phyloP scores from a whole-genome alignment of 2,329 filamentous ascomycete species.

The Neurospora sp. region DNA sequence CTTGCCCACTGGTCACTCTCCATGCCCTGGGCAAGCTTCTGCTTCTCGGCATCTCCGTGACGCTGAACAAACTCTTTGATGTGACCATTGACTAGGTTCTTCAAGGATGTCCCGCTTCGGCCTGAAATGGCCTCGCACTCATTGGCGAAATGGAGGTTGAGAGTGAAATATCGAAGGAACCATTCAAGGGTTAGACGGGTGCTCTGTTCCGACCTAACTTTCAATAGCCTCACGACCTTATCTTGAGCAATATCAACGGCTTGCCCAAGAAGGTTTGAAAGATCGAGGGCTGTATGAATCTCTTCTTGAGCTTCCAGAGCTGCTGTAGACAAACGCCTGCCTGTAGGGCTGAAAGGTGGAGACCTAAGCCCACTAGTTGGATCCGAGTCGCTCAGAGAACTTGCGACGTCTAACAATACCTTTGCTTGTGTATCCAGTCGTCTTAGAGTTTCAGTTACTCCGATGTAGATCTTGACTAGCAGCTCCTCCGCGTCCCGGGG shows the following conservation, averaged over 20 bases:
- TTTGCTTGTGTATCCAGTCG: slow-evolving; percentile 87
- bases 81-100: slow-evolving; percentile 70
- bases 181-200: slow-evolving; percentile 55
- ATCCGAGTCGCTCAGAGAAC: slow-evolving; percentile 45
- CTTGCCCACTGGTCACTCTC: slow-evolving; percentile 74
- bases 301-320: slow-evolving; percentile 57
- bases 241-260: slow-evolving; percentile 75
- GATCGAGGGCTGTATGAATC: slow-evolving; percentile 65
- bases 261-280: slow-evolving; percentile 68
- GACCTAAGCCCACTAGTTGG: slow-evolving; percentile 29
- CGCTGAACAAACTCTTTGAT: slow-evolving; percentile 71
- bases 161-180: slow-evolving; percentile 73
- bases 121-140: slow-evolving; percentile 82
- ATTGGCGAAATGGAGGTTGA: slow-evolving; percentile 75
- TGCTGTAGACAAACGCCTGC: slow-evolving; percentile 27
- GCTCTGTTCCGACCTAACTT: slow-evolving; percentile 67
- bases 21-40: slow-evolving; percentile 66
- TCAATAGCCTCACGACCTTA: slow-evolving; percentile 64
- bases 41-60: slow-evolving; percentile 62
- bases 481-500: slow-evolving; percentile 77
- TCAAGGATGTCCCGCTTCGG: slow-evolving; percentile 63
- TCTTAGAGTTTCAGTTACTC: slow-evolving; percentile 77
- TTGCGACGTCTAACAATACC: slow-evolving; percentile 87
- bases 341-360: slow-evolving; percentile 41
- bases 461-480: slow-evolving; percentile 73